Evolutionary conservation across 768 basidiomycete species (phyloP).

Genomic region (Dioszegia aurantiaca): DNA sequence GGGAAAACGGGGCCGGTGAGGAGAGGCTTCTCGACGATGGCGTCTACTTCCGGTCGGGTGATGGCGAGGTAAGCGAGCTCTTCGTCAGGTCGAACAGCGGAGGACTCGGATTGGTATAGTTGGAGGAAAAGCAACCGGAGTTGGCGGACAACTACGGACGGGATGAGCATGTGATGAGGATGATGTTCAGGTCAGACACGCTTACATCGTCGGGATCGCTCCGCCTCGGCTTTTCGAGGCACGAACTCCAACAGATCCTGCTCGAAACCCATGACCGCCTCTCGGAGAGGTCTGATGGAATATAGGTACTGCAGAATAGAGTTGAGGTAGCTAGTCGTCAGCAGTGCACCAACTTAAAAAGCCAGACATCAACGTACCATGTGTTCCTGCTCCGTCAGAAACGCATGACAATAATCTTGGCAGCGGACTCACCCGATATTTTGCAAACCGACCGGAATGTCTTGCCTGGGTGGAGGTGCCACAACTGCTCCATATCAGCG

Average conservation of each 20-base stretch:
- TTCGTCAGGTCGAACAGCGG: slow-evolving; percentile 46
- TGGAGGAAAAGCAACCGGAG: slow-evolving; percentile 40
- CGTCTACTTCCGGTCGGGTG: slow-evolving; percentile 44
- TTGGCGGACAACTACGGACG: slow-evolving; percentile 35
- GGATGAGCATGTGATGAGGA: neutral
- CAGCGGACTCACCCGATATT: slow-evolving; percentile 42
- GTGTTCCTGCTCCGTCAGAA: slow-evolving; percentile 44
- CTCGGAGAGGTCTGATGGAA: slow-evolving; percentile 44
- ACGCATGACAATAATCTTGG: neutral
- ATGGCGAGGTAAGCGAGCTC: slow-evolving; percentile 51
- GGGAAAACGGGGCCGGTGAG: slow-evolving; percentile 8
- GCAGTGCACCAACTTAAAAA: no score
- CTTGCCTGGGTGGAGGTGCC: slow-evolving; percentile 30
- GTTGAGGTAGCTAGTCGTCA: slow-evolving; percentile 44
- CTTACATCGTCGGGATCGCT: slow-evolving; percentile 47
- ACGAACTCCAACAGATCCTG: slow-evolving; percentile 14
- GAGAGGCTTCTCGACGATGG: slow-evolving; percentile 25
- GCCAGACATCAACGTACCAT: slow-evolving; percentile 38
- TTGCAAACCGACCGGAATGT: slow-evolving; percentile 45
- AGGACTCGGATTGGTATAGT: slow-evolving; percentile 34
- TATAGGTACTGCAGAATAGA: slow-evolving; percentile 51
- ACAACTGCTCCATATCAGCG: slow-evolving; percentile 19
- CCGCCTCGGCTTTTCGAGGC: slow-evolving; percentile 30
- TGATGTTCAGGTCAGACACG: neutral
- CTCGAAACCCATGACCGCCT: slow-evolving; percentile 41